These are phyloP conservation scores for Suhomyces sp. DNA, from an alignment of 805 yeast genomes.

Conservation along the genomic window DNA sequence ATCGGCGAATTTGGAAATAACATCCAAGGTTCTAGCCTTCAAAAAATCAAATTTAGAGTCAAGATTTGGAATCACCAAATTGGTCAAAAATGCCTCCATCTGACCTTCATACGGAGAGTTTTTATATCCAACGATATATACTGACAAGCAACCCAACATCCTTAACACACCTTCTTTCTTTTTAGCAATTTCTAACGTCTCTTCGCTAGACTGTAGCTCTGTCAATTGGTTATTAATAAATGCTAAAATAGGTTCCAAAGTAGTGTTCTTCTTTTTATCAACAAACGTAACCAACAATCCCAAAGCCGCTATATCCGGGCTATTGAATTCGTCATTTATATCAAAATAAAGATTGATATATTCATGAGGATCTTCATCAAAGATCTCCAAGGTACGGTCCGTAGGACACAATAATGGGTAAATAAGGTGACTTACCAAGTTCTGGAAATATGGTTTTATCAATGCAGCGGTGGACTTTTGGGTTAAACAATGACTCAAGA, in stretches of 20 bases:
- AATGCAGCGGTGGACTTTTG: constrained; percentile 60
- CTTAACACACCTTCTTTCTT: constrained; percentile 78
- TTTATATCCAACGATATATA: constrained; percentile 55
- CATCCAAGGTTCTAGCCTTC: constrained; percentile 72
- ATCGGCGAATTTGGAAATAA: constrained; percentile 62
- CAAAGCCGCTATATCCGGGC: constrained; percentile 81
- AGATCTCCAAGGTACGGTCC: constrained; percentile 65
- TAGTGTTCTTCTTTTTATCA: constrained; percentile 58
- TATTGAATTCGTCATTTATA: constrained; percentile 51
- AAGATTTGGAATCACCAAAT: constrained; percentile 72
- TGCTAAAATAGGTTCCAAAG: constrained; percentile 59
- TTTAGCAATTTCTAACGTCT: constrained; percentile 49
- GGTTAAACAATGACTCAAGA: constrained; percentile 56
- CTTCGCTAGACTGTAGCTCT: constrained; percentile 31
- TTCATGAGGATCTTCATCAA: constrained; percentile 86
- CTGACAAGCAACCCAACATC: constrained; percentile 71
- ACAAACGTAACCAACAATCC: constrained; percentile 71
- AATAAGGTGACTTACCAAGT: constrained; percentile 67
- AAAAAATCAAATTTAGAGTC: constrained; percentile 61
- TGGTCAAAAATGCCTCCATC: constrained; percentile 66
- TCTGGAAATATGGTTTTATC: constrained; percentile 63
- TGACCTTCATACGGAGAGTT: constrained; percentile 54
- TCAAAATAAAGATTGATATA: constrained; percentile 71
- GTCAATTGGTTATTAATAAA: constrained; percentile 55
- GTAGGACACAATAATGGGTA: constrained; percentile 74